A percentile compares a stretch with the other conserved stretches of the same genome.
phyloP scores from a whole-genome alignment of 805 yeast genomes.

The Danielia reshetovae region DNA sequence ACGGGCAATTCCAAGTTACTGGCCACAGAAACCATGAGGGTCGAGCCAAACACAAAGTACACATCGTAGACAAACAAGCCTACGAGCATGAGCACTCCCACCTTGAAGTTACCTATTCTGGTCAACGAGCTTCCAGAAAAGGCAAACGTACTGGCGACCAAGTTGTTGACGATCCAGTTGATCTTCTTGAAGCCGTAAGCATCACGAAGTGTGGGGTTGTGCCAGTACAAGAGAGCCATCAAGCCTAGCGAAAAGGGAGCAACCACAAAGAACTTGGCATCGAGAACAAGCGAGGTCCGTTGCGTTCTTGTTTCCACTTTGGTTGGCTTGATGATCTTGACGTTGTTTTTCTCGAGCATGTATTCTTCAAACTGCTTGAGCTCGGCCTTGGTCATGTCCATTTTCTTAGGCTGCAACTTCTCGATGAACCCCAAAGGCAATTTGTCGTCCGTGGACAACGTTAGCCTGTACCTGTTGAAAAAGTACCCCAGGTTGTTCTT shows the following conservation, averaged over 20 bases:
- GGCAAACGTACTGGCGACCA: conserved; percentile 40
- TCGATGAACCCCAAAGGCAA: conserved; percentile 38
- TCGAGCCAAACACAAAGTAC: conserved; percentile 62
- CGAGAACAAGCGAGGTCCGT: conserved; percentile 18
- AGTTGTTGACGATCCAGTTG: conserved; percentile 48
- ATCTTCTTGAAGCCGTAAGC: conserved; percentile 6
- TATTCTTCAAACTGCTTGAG: conserved; percentile 8
- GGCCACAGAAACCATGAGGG: conserved; percentile 63
- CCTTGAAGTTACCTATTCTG: conserved; percentile 41
- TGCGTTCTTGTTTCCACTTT: conserved; percentile 30
- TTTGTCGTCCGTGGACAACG: conserved; percentile 34
- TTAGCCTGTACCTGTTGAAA: conserved; percentile 37
- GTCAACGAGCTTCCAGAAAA: conserved; percentile 39
- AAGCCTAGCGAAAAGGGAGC: conserved; percentile 14
- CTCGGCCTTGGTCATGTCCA: conserved; percentile 3
- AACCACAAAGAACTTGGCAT: conserved; percentile 13
- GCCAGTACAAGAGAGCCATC: conserved; percentile 13
- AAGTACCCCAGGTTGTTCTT: conserved; percentile 19
- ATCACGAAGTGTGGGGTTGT: conserved; percentile 11
- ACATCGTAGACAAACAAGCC: conserved; percentile 60
- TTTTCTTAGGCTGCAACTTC: conserved; percentile 3
- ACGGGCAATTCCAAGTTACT: conserved; percentile 51
- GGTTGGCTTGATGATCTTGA: conserved; percentile 13
- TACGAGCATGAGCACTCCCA: conserved; percentile 42
- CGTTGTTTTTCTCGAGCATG: conserved; percentile 12